phyloP scores from a whole-genome alignment of 208 protist species.

The Crithidia brevicula region DNA sequence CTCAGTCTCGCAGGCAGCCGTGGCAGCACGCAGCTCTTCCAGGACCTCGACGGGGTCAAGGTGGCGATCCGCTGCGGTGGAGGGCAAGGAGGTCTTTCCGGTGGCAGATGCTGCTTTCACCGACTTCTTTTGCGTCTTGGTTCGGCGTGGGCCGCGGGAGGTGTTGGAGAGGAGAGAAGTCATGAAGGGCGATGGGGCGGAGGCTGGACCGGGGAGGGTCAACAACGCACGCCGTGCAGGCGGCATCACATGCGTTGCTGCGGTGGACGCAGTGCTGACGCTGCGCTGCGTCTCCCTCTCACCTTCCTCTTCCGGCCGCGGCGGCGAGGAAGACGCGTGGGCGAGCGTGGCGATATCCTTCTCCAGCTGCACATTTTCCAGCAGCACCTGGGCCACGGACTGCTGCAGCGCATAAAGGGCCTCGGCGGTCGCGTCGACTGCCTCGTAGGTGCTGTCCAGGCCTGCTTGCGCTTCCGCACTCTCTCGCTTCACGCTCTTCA shows the following conservation, averaged over 20 bases:
- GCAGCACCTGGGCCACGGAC: constrained; percentile 36
- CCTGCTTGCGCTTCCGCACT: constrained; percentile 1
- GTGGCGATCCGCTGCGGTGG: background rate
- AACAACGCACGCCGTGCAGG: background rate
- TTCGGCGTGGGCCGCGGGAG: background rate
- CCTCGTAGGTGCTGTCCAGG: constrained; percentile 18
- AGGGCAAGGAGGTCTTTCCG: background rate
- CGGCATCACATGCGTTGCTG: background rate
- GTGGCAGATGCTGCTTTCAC: background rate
- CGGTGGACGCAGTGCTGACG: background rate
- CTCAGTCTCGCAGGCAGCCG: constrained; percentile 18
- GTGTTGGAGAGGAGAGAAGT: constrained; percentile 9
- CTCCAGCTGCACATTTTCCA: constrained; percentile 68
- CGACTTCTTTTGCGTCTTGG: background rate
- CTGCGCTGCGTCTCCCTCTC: background rate
- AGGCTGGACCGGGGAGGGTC: constrained; percentile 3
- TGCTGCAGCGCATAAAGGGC: constrained; percentile 46
- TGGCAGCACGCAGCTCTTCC: constrained; percentile 35
- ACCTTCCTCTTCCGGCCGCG: background rate
- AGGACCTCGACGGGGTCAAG: constrained; percentile 36
- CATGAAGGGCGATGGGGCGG: constrained; percentile 1
- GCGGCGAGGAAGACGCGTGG: background rate
- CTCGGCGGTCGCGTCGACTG: constrained; percentile 24
- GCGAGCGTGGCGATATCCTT: constrained; percentile 27
- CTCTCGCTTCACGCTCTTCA: constrained; percentile 13